phyloP scores from a whole-genome alignment of 768 basidiomycete species.

The Kwoniella dendrophila region DNA sequence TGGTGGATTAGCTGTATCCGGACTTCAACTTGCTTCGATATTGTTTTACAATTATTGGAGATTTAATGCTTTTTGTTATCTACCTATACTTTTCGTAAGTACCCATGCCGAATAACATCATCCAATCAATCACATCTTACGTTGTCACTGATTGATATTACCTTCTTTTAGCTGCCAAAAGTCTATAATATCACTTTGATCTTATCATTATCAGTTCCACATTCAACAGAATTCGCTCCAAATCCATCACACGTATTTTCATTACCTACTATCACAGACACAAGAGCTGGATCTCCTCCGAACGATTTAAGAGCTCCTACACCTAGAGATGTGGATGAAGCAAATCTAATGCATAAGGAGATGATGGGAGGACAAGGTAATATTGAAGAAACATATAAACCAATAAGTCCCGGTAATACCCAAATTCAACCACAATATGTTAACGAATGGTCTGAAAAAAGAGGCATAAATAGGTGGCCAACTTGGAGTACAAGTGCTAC shows the following conservation, averaged over 20 bases:
- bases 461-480: background rate
- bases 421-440: background rate
- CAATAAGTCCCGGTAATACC: too few species aligned
- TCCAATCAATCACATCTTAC: background rate
- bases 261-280: conserved; percentile 20
- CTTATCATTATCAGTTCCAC: conserved; percentile 34
- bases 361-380: too few species aligned
- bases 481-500: conserved; percentile 1
- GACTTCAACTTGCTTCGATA: conserved; percentile 29
- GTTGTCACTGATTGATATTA: background rate
- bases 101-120: background rate
- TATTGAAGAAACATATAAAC: too few species aligned
- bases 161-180: conserved; percentile 33
- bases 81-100: conserved; percentile 37
- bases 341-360: background rate
- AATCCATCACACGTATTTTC: conserved; percentile 21
- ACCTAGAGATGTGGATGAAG: background rate
- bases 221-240: conserved; percentile 12
- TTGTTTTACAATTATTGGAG: conserved; percentile 23
- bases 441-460: background rate
- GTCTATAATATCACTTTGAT: conserved; percentile 45
- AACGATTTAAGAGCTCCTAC: background rate
- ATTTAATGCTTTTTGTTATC: conserved; percentile 28
- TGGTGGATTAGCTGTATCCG: conserved; percentile 37
- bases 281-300: background rate